Percentiles rank a stretch among this genome's conserved stretches.
phyloP scores from a whole-genome alignment of 1,284 basidiomycete genomes.

The Irpex sp. region DNA sequence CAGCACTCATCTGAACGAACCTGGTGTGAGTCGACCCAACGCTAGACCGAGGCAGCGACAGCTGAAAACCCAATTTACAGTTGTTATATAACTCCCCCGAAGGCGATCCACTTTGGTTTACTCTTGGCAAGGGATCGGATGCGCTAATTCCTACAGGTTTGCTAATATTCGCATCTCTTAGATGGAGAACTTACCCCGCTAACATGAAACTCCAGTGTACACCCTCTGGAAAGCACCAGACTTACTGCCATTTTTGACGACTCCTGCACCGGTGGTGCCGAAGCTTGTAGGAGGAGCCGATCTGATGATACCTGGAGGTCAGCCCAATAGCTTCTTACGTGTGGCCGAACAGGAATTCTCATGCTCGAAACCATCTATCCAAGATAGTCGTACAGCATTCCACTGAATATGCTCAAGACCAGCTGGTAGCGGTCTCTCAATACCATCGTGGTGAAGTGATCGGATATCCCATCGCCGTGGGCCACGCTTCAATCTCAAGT shows the following conservation, averaged over 20 bases:
- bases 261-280: conserved; percentile 60
- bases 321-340: conserved; percentile 21
- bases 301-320: conserved; percentile 78
- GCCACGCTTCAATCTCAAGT: conserved; percentile 59
- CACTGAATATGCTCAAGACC: conserved; percentile 34
- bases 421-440: conserved; percentile 60
- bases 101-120: conserved; percentile 83
- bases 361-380: conserved; percentile 11
- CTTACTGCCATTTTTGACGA: conserved; percentile 63
- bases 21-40: conserved; percentile 47
- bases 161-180: background rate
- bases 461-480: conserved; percentile 63
- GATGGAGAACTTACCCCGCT: background rate
- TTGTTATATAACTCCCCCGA: conserved; percentile 60
- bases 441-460: conserved; percentile 34
- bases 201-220: conserved; percentile 42
- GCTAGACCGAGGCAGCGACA: background rate
- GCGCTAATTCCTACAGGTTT: conserved; percentile 69
- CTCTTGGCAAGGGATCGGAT: conserved; percentile 61
- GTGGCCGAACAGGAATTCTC: background rate
- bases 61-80: conserved; percentile 20
- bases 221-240: conserved; percentile 70
- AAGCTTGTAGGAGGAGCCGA: conserved; percentile 69
- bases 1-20: conserved; percentile 55
- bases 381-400: conserved; percentile 58